Conservation (phyloP, 139 green algal genomes). For the Edaphochlamys debaryana region DNA sequence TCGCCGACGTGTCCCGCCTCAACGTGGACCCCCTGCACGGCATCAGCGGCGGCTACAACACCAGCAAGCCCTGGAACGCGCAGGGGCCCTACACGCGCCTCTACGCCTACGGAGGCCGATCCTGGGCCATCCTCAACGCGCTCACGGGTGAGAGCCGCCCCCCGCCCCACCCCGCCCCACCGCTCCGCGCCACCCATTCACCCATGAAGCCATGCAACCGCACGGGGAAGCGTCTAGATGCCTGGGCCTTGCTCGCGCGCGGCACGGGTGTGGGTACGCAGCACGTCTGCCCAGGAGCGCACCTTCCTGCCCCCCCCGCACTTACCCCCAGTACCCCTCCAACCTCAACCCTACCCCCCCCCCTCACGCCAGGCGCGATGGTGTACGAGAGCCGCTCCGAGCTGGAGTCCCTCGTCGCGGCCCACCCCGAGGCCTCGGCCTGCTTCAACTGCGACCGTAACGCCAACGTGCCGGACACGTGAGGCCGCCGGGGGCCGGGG, state of each 20-base stretch:
- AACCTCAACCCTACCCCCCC: not conserved
- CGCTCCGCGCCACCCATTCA: too few relatives aligned
- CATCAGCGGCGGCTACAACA: constrained; percentile 33
- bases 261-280: too few relatives aligned
- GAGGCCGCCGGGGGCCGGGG: too few relatives aligned
- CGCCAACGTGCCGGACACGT: not conserved
- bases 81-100: constrained; percentile 35
- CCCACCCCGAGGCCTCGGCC: not conserved
- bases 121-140: constrained; percentile 26
- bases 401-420: not conserved
- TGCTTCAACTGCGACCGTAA: constrained; percentile 46
- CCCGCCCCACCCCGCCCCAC: too few relatives aligned
- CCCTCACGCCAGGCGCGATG: not conserved
- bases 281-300: too few relatives aligned
- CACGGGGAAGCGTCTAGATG: too few relatives aligned
- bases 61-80: constrained; percentile 3
- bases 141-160: constrained; percentile 1
- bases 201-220: too few relatives aligned
- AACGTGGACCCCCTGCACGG: constrained; percentile 5
- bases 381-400: constrained; percentile 37
- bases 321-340: too few relatives aligned
- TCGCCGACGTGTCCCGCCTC: constrained; percentile 11
- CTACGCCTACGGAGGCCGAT: constrained; percentile 30
- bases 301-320: too few relatives aligned
- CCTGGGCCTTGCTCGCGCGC: too few relatives aligned